These are phyloP conservation scores for Trichoderma lentiforme DNA, from an alignment of 2,329 filamentous ascomycete genomes.

Conservation along the genomic window DNA sequence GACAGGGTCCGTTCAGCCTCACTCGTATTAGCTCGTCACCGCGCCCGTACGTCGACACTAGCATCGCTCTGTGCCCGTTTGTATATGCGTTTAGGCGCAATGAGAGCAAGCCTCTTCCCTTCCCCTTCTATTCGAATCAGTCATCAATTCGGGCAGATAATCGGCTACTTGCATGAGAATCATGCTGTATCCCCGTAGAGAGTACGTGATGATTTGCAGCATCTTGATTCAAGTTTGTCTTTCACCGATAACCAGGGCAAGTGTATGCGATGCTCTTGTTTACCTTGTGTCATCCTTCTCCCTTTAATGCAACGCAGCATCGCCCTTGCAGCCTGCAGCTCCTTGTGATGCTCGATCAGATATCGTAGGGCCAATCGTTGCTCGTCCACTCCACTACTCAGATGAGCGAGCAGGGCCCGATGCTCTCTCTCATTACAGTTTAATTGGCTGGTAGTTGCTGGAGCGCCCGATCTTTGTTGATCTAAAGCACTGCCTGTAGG, in stretches of 20 bases:
- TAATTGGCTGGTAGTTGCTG: background rate
- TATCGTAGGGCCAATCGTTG: background rate
- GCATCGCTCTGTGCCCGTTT: background rate
- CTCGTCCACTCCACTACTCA: background rate
- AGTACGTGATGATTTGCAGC: background rate
- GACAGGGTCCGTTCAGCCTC: slow-evolving; percentile 12
- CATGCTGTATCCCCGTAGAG: background rate
- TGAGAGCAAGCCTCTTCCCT: background rate
- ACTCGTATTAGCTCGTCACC: background rate
- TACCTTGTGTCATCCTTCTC: background rate
- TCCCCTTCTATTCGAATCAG: background rate
- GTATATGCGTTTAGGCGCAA: background rate
- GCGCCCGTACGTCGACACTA: background rate
- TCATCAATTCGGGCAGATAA: background rate
- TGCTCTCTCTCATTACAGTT: background rate
- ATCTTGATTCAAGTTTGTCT: background rate
- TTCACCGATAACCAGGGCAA: background rate
- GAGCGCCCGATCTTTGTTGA: background rate
- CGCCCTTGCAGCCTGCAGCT: slow-evolving; percentile 6
- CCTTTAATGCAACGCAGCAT: background rate
- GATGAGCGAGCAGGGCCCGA: background rate
- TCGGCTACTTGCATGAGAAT: background rate
- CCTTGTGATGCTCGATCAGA: background rate
- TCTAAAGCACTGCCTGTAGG: background rate
- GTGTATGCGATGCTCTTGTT: background rate